A percentile compares a stretch with the other conserved stretches of the same genome.
These are phyloP conservation scores for Sanguinoderma infundibulare DNA, from an alignment of 1,284 basidiomycete genomes.

Conservation along the genomic window DNA sequence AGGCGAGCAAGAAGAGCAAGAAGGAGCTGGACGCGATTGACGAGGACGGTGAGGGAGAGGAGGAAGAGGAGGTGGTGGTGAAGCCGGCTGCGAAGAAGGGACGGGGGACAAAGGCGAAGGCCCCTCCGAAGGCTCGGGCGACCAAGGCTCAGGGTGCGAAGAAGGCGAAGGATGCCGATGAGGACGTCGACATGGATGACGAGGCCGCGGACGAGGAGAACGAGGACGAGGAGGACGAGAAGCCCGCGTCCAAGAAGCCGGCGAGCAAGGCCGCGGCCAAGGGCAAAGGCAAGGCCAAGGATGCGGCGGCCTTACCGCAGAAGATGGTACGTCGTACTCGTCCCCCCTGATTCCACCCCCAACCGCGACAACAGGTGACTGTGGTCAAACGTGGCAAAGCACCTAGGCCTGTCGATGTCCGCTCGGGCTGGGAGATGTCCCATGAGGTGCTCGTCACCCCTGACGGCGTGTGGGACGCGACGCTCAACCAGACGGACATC, in stretches of 20 bases:
- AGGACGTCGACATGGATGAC: conserved; percentile 23
- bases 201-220: conserved; percentile 25
- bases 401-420: conserved; percentile 62
- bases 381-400: conserved; percentile 58
- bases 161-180: conserved; percentile 26
- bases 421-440: conserved; percentile 51
- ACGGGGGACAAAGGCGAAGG: conserved; percentile 9
- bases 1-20: conserved; percentile 30
- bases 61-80: conserved; percentile 18
- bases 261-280: conserved; percentile 4
- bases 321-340: conserved; percentile 41
- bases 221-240: conserved; percentile 21
- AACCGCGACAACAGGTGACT: conserved; percentile 45
- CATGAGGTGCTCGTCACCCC: conserved; percentile 58
- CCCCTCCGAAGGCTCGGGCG: conserved; percentile 12
- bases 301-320: conserved; percentile 32
- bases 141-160: conserved; percentile 6
- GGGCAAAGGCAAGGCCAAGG: conserved; percentile 13
- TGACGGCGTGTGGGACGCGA: conserved; percentile 66
- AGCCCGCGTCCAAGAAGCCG: conserved; percentile 14
- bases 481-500: conserved; percentile 71
- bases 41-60: conserved; percentile 20
- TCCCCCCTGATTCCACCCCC: conserved; percentile 3
- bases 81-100: conserved; percentile 16
- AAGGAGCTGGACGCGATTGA: conserved; percentile 28